These are phyloP conservation scores for Tilletia walkeri DNA, from an alignment of 1,284 basidiomycete genomes.

Conservation along the genomic window DNA sequence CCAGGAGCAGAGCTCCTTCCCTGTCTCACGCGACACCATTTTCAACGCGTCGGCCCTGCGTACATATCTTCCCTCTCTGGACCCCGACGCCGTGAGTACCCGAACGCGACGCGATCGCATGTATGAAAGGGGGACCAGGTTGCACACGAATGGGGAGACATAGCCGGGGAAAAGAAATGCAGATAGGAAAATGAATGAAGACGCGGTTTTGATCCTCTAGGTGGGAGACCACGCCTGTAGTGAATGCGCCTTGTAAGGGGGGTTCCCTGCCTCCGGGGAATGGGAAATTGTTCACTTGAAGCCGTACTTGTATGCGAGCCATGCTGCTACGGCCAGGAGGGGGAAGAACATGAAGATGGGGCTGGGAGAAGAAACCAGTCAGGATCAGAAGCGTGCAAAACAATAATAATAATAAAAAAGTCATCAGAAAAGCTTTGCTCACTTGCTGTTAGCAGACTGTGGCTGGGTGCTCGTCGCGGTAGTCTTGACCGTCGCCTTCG, in stretches of 20 bases:
- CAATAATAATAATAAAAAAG: neutral
- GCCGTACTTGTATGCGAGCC: slow-evolving; percentile 41
- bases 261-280: no score
- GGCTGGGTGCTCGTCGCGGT: slow-evolving; percentile 29
- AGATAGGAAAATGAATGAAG: neutral
- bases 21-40: no score
- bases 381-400: neutral
- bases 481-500: slow-evolving; percentile 25
- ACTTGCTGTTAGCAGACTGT: slow-evolving; percentile 36
- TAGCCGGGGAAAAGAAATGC: neutral
- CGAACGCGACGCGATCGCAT: no score
- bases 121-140: neutral
- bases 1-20: no score
- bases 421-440: slow-evolving; percentile 17
- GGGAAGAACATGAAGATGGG: slow-evolving; percentile 51
- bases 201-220: no score
- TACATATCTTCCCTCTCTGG: no score
- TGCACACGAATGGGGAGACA: neutral
- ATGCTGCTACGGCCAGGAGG: slow-evolving; percentile 37
- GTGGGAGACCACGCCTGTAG: no score
- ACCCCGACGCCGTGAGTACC: no score
- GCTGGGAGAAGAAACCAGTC: slow-evolving; percentile 30
- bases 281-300: neutral
- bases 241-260: no score
- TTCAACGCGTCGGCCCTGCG: no score